These are phyloP conservation scores for Wickerhamomyces sydowiorum DNA, from an alignment of 805 yeast species.

Conservation along the genomic window DNA sequence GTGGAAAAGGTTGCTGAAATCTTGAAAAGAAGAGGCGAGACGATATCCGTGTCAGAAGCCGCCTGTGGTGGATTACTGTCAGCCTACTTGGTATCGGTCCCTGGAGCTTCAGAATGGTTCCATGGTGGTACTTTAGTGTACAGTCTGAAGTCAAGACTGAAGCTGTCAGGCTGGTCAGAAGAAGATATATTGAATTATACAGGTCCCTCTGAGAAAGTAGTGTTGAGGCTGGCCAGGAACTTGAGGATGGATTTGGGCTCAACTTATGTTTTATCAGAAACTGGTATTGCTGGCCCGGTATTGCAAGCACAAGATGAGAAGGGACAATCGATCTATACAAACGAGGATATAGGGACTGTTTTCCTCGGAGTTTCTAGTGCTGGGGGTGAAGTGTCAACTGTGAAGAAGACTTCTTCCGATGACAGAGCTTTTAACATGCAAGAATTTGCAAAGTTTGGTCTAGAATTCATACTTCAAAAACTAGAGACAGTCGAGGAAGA, in stretches of 20 bases:
- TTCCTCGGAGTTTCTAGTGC: conserved; percentile 72
- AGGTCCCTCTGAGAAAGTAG: conserved; percentile 78
- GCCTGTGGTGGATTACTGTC: conserved; percentile 88
- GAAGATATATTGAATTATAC: conserved; percentile 67
- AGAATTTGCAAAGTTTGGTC: conserved; percentile 62
- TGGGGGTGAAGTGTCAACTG: conserved; percentile 41
- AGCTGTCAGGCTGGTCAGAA: conserved; percentile 73
- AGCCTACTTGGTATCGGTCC: conserved; percentile 73
- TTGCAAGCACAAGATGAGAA: conserved; percentile 32
- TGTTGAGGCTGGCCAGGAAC: conserved; percentile 69
- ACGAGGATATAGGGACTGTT: conserved; percentile 55
- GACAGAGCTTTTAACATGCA: conserved; percentile 71
- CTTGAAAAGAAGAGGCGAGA: conserved; percentile 47
- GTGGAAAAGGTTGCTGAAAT: conserved; percentile 55
- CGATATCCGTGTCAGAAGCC: conserved; percentile 78
- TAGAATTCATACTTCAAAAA: conserved; percentile 51
- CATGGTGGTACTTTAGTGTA: conserved; percentile 82
- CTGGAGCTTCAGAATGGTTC: conserved; percentile 80
- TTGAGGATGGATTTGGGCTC: conserved; percentile 77
- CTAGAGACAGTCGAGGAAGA: conserved; percentile 25
- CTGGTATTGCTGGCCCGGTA: conserved; percentile 83
- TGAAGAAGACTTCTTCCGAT: conserved; percentile 36
- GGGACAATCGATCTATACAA: conserved; percentile 18
- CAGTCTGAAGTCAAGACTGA: conserved; percentile 67
- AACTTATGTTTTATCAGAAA: conserved; percentile 75